Evolutionary conservation across 202 grass and related monocot genomes (phyloP).

Genomic region (Setaria viridis): DNA sequence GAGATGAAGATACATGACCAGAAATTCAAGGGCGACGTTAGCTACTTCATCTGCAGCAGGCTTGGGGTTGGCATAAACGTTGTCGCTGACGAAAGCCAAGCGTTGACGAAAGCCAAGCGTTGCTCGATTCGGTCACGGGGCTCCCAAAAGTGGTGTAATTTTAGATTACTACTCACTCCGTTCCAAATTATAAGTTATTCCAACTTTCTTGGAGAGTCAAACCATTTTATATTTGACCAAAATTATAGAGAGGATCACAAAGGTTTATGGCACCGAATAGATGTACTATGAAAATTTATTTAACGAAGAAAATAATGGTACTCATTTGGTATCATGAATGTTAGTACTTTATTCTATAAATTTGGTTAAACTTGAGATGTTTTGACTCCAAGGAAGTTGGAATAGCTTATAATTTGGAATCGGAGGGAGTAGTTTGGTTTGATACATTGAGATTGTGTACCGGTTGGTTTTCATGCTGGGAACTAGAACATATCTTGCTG

Average conservation of each 20-base stretch:
- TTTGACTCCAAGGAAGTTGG: no score
- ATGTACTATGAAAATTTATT: no score
- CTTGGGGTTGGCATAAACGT: constrained; percentile 77
- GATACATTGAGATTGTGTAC: not conserved
- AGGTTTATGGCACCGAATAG: no score
- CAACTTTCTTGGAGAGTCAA: no score
- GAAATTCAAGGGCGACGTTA: constrained; percentile 68
- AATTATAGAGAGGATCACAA: no score
- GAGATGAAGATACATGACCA: constrained; percentile 60
- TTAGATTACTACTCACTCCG: not conserved
- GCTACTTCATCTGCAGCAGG: constrained; percentile 93
- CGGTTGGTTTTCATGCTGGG: not conserved
- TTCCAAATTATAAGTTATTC: no score
- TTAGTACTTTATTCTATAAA: no score
- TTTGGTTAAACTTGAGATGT: no score
- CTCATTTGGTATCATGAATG: no score
- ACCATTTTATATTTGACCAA: no score
- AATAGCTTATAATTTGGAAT: no score
- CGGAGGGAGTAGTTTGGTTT: not conserved
- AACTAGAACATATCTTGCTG: not conserved
- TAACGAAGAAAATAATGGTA: no score
- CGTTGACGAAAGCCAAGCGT: constrained; percentile 61
- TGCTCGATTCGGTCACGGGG: constrained; percentile 69
- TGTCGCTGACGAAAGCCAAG: constrained; percentile 59
- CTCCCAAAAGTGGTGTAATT: constrained; percentile 59